Evolutionary conservation across 2,329 filamentous ascomycete species (phyloP), one percentile per base, ranked within the genome.

Genomic region (Trichoderma aggressivum): DNA sequence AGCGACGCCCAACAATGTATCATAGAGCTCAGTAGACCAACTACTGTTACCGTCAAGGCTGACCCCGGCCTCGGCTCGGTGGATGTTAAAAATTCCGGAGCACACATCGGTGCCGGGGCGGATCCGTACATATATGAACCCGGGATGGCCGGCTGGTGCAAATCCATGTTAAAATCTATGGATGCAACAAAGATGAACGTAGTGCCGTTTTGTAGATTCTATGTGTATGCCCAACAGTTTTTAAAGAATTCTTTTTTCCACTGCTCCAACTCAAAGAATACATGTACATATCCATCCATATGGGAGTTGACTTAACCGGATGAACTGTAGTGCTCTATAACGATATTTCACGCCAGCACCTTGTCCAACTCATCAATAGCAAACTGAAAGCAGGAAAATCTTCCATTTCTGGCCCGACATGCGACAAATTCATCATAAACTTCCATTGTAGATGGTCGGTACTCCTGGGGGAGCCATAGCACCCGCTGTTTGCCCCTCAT

Each of bases 51-150:
- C 18, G n/a, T 24, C 47, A 12, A 7, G 47, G 21, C 5, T 53
- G 6, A 21, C 21, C n/a, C 47, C 47, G 47, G 47, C 21, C 21
- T 53, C 12, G 47, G 47, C 47, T 21, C 0, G 10, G 28, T 21
- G 18, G 56, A 21, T 59, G 7, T 50, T 28, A 36, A 26, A n/a
- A 56, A 30, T 59, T 14, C 70, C 56, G 63, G 34, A 47, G 24
- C 16, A 61, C 62, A 43, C 62, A 68, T 47, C 26, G 18, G 56
- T 32, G 14, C 63, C 56, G 61, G 26, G 14, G 34, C 70, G 70
- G 62, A 21, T 34, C 56, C 70, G 18, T 26, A 12, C 16, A 12
- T 18, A n/a, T n/a, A n/a, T n/a, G 11, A 63, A 11, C 34, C 36
- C 30, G 68, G 24, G 28, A 43, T 3, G 10, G n/a, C 14, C 55